phyloP scores from a whole-genome alignment of 2,329 filamentous ascomycete genomes.

The Pezicula rhizophila region DNA sequence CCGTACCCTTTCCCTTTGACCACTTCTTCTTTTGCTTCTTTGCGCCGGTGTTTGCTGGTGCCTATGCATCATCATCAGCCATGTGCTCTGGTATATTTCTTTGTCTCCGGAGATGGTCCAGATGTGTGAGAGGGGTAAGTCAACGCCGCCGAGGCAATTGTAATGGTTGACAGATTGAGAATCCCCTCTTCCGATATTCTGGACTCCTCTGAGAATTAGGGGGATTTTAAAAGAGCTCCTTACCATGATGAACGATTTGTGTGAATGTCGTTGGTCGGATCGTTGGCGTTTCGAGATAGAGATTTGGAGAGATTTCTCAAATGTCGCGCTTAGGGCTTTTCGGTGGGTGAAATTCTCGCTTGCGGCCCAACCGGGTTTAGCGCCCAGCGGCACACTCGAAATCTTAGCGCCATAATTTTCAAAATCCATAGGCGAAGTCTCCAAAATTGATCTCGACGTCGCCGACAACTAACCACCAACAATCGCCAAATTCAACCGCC shows the following conservation, averaged over 20 bases:
- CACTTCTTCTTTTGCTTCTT: conserved; percentile 82
- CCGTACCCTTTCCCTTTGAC: conserved; percentile 56
- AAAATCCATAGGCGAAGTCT: background rate
- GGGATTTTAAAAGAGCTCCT: background rate
- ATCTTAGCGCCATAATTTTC: conserved; percentile 1
- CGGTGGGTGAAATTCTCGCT: background rate
- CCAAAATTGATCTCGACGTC: conserved; percentile 1
- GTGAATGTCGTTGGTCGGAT: background rate
- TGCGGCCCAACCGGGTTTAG: no score
- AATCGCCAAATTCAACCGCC: conserved; percentile 18
- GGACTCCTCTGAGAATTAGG: background rate
- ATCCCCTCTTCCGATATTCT: no score
- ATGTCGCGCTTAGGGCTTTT: background rate
- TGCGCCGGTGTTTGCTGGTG: conserved; percentile 56
- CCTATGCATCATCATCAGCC: conserved; percentile 23
- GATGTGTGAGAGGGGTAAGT: background rate
- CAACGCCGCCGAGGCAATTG: no score
- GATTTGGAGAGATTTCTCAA: background rate
- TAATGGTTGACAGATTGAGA: no score
- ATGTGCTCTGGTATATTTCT: background rate
- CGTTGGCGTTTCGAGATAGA: background rate
- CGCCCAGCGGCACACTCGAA: no score
- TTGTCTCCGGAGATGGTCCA: background rate
- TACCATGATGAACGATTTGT: conserved; percentile 1
- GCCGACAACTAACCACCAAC: conserved; percentile 6